Evolutionary conservation across 192 early-diverging fungal genomes (phyloP), one percentile per base, ranked within the genome.

Genomic region (Linnemannia elongata): DNA sequence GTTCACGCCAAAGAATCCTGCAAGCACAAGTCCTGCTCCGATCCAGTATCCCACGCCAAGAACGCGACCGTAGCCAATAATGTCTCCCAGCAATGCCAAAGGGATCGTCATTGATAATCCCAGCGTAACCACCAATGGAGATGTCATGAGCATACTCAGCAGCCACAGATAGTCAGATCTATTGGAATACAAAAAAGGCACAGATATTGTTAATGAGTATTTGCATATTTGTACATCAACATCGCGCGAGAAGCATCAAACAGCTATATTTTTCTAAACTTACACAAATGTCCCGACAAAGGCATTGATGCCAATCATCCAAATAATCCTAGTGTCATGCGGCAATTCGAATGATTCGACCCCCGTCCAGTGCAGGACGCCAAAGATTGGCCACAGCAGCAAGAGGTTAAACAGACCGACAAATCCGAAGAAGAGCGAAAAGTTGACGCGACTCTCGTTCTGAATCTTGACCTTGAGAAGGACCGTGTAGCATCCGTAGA

Each of bases 101-200:
- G 87, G 87, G 86, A 93, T 91, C 2, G 96, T 96, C 82, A 97
- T 85, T 52, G 94, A 92, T 17, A 96, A 76, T 10, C 96, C 96
- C 35, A 97, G 79, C 10, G 96, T 97, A 1, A 96, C 96, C 10
- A 95, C 93, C 78, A 97, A 81, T 12, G 96, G 95, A 36, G 94
- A 94, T 1, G 96, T 96, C 92, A 97, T 92, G 1, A 97, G 88
- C 92, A 96, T 93, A 4, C 96, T 90, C 57, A 93, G 79, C 38
- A 97, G 83, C 96, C 96, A 97, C 24, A 96, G 79, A 76, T 94
- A 96, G 83, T 97, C 96, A 4, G 96, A 93, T n/a, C 91, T 92
- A 89, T 38, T n/a, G 24, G 27, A 15, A 33, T 15, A 33, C 30
- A 22, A 17, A 12, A 44, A 45, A 55, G 24, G 78, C 75, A 30